A percentile compares a stretch with the other conserved stretches of the same genome.
Conservation (phyloP, 306 rosid species). For the Sesbania bispinosa region DNA sequence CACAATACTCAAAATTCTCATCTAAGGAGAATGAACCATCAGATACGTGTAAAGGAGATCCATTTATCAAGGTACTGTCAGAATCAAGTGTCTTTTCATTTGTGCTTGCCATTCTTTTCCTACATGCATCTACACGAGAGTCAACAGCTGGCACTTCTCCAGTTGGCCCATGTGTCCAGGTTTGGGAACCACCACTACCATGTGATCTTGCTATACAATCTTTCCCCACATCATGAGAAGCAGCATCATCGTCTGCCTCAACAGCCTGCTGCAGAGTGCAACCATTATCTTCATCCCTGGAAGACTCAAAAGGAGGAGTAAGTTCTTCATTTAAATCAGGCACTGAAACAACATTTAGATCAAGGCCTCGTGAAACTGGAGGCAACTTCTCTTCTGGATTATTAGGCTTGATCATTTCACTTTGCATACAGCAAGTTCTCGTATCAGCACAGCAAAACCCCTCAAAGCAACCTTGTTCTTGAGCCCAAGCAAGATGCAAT, state of each 20-base stretch:
- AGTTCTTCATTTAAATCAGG: conserved; percentile 97
- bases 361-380: conserved; percentile 67
- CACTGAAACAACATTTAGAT: conserved; percentile 82
- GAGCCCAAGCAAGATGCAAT: conserved; percentile 77
- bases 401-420: conserved; percentile 53
- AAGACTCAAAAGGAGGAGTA: conserved; percentile 91
- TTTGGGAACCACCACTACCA: conserved; percentile 94
- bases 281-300: conserved; percentile 86
- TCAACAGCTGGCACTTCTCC: conserved; percentile 89
- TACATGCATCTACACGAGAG: conserved; percentile 55
- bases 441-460: conserved; percentile 69
- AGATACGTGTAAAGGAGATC: conserved; percentile 60
- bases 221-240: conserved; percentile 76
- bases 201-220: conserved; percentile 72
- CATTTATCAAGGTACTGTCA: conserved; percentile 94
- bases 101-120: conserved; percentile 69
- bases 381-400: conserved; percentile 54
- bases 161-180: conserved; percentile 61
- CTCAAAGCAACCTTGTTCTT: conserved; percentile 68
- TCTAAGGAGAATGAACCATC: conserved; percentile 75
- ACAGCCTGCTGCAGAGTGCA: conserved; percentile 89
- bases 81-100: conserved; percentile 85
- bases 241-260: conserved; percentile 92
- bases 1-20: conserved; percentile 94
- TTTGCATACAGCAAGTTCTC: conserved; percentile 69